Evolutionary conservation across 2,329 filamentous ascomycete genomes (phyloP).

Genomic region (Paecilomyces fulvus): DNA sequence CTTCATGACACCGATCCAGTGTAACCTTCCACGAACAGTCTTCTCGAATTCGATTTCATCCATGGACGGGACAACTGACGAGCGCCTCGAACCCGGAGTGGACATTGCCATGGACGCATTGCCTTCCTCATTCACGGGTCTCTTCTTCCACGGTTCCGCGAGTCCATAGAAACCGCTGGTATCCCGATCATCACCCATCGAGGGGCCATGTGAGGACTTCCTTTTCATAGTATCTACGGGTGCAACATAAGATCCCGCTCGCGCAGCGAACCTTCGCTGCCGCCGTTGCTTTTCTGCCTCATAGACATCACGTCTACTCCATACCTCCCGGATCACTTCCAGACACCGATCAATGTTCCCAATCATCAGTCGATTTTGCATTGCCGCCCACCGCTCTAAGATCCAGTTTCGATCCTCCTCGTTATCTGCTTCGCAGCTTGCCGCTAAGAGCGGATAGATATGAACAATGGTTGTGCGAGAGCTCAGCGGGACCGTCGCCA

Average conservation of each 20-base stretch:
- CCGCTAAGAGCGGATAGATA: constrained; percentile 60
- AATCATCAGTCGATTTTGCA: constrained; percentile 55
- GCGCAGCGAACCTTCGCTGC: constrained; percentile 20
- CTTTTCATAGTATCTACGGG: constrained; percentile 13
- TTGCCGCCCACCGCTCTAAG: constrained; percentile 51
- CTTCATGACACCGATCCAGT: constrained; percentile 65
- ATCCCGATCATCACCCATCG: constrained; percentile 17
- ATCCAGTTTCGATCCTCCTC: constrained; percentile 58
- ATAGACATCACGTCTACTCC: constrained; percentile 52
- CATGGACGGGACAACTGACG: constrained; percentile 23
- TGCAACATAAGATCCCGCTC: constrained; percentile 9
- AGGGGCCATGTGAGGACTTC: constrained; percentile 3
- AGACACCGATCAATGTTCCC: constrained; percentile 59
- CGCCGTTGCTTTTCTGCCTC: constrained; percentile 31
- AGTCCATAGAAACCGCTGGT: constrained; percentile 14
- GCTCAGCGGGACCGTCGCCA: constrained; percentile 55
- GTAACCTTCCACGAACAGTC: constrained; percentile 56
- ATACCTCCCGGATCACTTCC: constrained; percentile 59
- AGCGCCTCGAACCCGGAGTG: constrained; percentile 13
- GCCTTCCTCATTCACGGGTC: constrained; percentile 5
- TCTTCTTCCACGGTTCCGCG: constrained; percentile 19
- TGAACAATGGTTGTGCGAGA: constrained; percentile 60
- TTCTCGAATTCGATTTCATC: constrained; percentile 49
- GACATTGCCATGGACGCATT: background rate
- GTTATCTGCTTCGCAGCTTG: constrained; percentile 54